These are phyloP conservation scores for Pseudopithomyces maydicus DNA, from an alignment of 2,329 filamentous ascomycete species.

Conservation along the genomic window DNA sequence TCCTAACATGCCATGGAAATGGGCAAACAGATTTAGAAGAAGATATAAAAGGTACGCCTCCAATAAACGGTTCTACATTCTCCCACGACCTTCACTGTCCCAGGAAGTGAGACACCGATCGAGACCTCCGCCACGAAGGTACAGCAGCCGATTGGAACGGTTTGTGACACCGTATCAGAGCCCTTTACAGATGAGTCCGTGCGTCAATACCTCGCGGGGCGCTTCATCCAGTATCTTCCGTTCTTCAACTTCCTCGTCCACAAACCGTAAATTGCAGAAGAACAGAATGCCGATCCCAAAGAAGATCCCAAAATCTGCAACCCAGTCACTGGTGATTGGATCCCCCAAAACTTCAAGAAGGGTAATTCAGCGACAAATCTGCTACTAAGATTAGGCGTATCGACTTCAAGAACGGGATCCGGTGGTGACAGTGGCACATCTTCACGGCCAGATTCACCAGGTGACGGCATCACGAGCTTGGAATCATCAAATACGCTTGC, in stretches of 20 bases:
- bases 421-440: background rate
- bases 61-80: background rate
- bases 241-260: background rate
- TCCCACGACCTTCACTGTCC: background rate
- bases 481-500: background rate
- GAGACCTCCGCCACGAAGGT: background rate
- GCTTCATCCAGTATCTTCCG: background rate
- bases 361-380: background rate
- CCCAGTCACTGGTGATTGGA: background rate
- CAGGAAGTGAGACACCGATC: background rate
- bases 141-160: background rate
- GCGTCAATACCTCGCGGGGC: background rate
- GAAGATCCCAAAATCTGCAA: background rate
- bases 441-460: background rate
- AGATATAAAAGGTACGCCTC: background rate
- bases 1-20: background rate
- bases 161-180: background rate
- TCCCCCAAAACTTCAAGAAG: background rate
- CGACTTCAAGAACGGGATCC: background rate
- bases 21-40: background rate
- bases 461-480: background rate
- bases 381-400: background rate
- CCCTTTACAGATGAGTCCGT: background rate
- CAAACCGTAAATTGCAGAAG: background rate
- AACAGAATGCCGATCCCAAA: background rate